Conservation (phyloP, 2,329 filamentous ascomycete genomes). For the Podosphaera xanthii region DNA sequence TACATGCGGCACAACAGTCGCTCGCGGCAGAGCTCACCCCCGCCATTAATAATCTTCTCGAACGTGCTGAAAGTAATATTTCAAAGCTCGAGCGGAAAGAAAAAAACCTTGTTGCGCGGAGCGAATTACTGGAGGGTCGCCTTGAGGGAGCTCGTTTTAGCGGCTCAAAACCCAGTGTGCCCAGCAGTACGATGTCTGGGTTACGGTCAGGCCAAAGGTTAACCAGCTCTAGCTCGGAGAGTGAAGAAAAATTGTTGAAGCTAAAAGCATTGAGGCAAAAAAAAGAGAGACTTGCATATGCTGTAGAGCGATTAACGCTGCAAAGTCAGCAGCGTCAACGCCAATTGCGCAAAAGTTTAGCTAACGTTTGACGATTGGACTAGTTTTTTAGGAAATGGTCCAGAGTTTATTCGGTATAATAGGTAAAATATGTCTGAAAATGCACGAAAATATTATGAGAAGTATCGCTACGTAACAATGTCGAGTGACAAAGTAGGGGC, state of each 20-base stretch:
- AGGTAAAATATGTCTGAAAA: too few relatives aligned
- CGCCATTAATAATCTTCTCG: conserved; percentile 41
- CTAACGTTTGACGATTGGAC: conserved; percentile 17
- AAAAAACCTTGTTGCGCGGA: conserved; percentile 39
- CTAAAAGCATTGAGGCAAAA: conserved; percentile 41
- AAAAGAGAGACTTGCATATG: conserved; percentile 48
- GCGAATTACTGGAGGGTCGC: conserved; percentile 41
- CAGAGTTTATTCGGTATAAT: too few relatives aligned
- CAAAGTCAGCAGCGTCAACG: conserved; percentile 46
- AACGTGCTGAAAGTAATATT: conserved; percentile 37
- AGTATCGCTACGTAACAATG: too few relatives aligned
- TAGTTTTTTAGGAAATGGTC: too few relatives aligned
- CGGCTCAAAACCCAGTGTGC: conserved; percentile 7
- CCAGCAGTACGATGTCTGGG: neutral
- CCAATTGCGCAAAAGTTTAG: conserved; percentile 52
- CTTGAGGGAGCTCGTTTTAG: conserved; percentile 21
- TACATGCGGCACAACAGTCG: conserved; percentile 38
- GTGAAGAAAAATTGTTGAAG: conserved; percentile 16
- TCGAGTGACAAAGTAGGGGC: too few relatives aligned
- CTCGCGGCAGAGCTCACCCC: conserved; percentile 48
- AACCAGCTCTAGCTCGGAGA: too few relatives aligned
- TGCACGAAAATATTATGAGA: too few relatives aligned
- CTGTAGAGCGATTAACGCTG: conserved; percentile 42
- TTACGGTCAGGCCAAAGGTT: neutral
- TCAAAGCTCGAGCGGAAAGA: conserved; percentile 45